Evolutionary conservation across 495 filamentous ascomycete species (phyloP).

Genomic region (Penicillium odoratum): DNA sequence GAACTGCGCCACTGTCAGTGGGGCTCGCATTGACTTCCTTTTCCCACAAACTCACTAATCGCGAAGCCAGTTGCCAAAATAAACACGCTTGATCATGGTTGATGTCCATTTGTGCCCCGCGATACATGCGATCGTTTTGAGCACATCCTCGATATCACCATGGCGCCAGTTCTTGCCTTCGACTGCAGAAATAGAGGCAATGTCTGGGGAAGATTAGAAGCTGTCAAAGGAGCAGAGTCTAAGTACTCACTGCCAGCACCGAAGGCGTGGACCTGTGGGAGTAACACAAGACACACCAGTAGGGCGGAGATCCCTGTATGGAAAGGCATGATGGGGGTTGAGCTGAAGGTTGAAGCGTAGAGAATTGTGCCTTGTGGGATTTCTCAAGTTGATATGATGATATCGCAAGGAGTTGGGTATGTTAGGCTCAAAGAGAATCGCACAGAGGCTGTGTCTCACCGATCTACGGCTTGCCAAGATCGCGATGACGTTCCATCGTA

Average conservation of each 20-base stretch:
- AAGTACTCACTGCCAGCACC: constrained; percentile 71
- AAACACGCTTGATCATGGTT: constrained; percentile 83
- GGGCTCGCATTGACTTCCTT: background rate
- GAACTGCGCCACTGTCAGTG: constrained; percentile 53
- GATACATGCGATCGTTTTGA: constrained; percentile 85
- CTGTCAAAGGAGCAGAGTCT: constrained; percentile 1
- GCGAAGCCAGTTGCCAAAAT: constrained; percentile 71
- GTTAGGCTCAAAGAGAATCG: constrained; percentile 5
- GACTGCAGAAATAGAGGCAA: constrained; percentile 88
- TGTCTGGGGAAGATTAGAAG: constrained; percentile 47
- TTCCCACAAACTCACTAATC: constrained; percentile 42
- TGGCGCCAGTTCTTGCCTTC: constrained; percentile 97
- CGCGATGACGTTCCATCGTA: constrained; percentile 13
- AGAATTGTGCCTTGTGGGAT: background rate
- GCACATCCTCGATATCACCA: constrained; percentile 94
- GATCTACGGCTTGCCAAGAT: constrained; percentile 14
- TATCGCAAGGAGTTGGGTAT: background rate
- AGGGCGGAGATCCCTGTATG: constrained; percentile 35
- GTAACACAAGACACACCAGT: constrained; percentile 55
- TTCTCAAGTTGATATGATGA: background rate
- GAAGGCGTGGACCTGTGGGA: constrained; percentile 65
- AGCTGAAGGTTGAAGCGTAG: background rate
- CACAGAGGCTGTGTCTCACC: constrained; percentile 9
- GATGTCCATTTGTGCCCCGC: constrained; percentile 93
- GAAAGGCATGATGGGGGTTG: constrained; percentile 12